Evolutionary conservation across 2,329 filamentous ascomycete genomes (phyloP).

Genomic region (Hortaea werneckii): DNA sequence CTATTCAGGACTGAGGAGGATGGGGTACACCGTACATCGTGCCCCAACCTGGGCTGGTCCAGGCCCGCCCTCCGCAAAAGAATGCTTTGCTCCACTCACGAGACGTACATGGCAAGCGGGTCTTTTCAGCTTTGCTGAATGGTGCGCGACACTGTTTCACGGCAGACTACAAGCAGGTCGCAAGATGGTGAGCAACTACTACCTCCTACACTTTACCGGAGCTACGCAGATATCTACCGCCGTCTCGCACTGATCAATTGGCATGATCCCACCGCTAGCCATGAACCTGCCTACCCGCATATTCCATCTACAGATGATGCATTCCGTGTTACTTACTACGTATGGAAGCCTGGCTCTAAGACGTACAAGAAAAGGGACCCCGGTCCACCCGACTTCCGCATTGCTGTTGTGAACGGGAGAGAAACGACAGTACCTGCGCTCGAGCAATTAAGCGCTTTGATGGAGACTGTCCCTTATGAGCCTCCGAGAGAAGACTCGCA

Average conservation of each 20-base stretch:
- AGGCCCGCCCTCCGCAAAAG: conserved; percentile 11
- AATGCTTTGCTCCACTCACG: conserved; percentile 15
- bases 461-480: conserved; percentile 64
- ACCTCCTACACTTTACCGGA: conserved; percentile 44
- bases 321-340: conserved; percentile 66
- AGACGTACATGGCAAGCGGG: conserved; percentile 22
- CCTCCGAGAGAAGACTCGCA: conserved; percentile 40
- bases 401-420: conserved; percentile 71
- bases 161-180: background rate
- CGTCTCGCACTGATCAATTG: conserved; percentile 64
- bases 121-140: conserved; percentile 13
- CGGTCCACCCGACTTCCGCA: conserved; percentile 68
- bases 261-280: conserved; percentile 47
- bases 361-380: conserved; percentile 72
- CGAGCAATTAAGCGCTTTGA: conserved; percentile 57
- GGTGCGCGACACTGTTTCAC: background rate
- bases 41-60: conserved; percentile 41
- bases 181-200: conserved; percentile 33
- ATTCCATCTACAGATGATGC: conserved; percentile 33
- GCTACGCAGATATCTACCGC: conserved; percentile 59
- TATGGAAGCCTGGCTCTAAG: conserved; percentile 62
- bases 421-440: conserved; percentile 62
- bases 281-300: conserved; percentile 10
- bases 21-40: conserved; percentile 71
- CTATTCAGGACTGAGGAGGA: conserved; percentile 71